phyloP scores from a whole-genome alignment of 2,329 filamentous ascomycete genomes.

The Colletotrichum musicola region DNA sequence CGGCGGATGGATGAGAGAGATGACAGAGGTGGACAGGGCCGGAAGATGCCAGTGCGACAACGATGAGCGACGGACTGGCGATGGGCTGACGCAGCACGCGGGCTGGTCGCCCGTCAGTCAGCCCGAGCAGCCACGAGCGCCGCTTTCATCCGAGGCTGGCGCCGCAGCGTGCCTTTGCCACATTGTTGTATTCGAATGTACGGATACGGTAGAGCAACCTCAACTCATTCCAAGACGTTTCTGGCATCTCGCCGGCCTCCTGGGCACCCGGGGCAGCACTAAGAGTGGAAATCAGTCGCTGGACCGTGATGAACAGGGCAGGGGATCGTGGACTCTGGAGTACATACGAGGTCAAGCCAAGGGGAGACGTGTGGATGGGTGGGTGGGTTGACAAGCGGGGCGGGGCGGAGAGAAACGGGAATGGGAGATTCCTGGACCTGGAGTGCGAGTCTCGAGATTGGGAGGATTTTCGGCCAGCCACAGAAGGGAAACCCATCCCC shows the following conservation, averaged over 20 bases:
- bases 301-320: neutral
- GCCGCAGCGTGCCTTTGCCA: conserved; percentile 6
- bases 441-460: neutral
- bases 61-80: neutral
- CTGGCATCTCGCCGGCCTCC: conserved; percentile 11
- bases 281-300: neutral
- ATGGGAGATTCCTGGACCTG: too few species aligned
- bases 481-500: conserved; percentile 14
- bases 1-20: neutral
- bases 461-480: conserved; percentile 6
- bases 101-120: neutral
- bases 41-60: too few species aligned
- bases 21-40: neutral
- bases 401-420: neutral
- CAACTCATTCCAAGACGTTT: conserved; percentile 26
- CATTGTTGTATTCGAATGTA: neutral
- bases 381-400: neutral
- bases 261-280: neutral
- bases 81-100: neutral
- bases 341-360: neutral
- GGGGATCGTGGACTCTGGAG: neutral
- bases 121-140: conserved; percentile 14
- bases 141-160: conserved; percentile 35
- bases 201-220: conserved; percentile 1
- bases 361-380: too few species aligned